Evolutionary conservation across 345 rosid species (phyloP).

Genomic region (sweet orange (Citrus sinensis)): DNA sequence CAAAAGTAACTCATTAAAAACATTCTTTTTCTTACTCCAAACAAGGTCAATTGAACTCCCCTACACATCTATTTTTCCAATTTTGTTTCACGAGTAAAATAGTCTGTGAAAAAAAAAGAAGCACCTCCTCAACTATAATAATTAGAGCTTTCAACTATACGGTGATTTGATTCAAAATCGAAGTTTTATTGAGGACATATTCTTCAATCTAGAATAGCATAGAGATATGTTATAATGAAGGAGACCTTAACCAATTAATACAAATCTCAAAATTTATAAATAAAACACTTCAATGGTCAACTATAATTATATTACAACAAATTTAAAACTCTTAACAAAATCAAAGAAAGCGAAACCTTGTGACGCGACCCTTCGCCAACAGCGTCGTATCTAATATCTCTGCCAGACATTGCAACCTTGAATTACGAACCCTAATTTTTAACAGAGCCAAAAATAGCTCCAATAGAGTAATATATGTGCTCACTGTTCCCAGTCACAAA

Average conservation of each 20-base stretch:
- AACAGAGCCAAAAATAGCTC: no score
- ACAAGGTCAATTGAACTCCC: background rate
- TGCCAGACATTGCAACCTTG: conserved; percentile 7
- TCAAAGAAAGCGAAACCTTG: background rate
- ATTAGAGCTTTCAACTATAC: background rate
- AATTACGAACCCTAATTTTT: conserved; percentile 8
- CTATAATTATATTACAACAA: background rate
- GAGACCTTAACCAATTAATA: background rate
- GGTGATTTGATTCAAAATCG: background rate
- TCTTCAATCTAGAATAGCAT: background rate
- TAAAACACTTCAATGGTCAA: background rate
- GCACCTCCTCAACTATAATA: background rate
- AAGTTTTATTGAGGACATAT: background rate
- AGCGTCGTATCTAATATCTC: background rate
- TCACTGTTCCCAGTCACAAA: background rate
- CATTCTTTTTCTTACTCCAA: background rate
- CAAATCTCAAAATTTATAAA: background rate
- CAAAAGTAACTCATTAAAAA: background rate
- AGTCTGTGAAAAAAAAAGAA: no score
- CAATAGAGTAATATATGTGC: background rate
- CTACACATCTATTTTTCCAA: background rate
- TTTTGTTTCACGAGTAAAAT: background rate
- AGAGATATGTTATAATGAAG: background rate
- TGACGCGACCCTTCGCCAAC: conserved; percentile 7
- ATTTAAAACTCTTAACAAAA: background rate